Evolutionary conservation across 345 rosid species (phyloP).

Genomic region (Arabis alpina): DNA sequence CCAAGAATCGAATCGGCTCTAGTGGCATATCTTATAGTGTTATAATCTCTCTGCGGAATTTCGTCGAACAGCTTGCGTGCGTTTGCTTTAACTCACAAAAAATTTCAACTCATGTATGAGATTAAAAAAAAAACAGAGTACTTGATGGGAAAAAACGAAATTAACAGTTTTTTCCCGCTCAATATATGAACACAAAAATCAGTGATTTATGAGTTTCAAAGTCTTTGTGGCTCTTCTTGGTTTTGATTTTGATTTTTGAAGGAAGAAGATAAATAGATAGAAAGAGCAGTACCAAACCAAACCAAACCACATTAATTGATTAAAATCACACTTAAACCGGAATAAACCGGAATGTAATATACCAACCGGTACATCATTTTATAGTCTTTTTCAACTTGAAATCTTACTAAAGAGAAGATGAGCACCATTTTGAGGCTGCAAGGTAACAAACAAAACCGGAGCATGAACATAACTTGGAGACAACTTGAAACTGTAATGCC

Average conservation of each 20-base stretch:
- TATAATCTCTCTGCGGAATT: constrained; percentile 33
- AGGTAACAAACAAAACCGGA: constrained; percentile 54
- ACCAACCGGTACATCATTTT: constrained; percentile 1
- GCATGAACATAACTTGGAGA: constrained; percentile 77
- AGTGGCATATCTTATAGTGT: constrained; percentile 48
- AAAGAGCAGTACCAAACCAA: constrained; percentile 14
- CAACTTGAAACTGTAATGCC: constrained; percentile 49
- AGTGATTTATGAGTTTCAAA: not conserved
- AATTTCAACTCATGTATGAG: not conserved
- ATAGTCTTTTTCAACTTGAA: not conserved
- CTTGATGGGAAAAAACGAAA: not conserved
- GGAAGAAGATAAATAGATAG: too few species aligned
- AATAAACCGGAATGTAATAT: not conserved
- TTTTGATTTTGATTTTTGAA: not conserved
- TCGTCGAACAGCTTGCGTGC: constrained; percentile 50
- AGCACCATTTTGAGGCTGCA: constrained; percentile 76
- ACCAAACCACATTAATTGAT: not conserved
- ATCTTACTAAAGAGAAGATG: constrained; percentile 61
- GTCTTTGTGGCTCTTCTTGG: not conserved
- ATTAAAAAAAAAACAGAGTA: not conserved
- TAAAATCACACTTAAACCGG: constrained; percentile 14
- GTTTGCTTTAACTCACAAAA: not conserved
- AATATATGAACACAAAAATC: not conserved
- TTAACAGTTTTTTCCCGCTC: not conserved
- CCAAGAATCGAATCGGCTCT: constrained; percentile 49